phyloP scores from a whole-genome alignment of 2,329 filamentous ascomycete species.

The Sporothrix brunneoviolacea region DNA sequence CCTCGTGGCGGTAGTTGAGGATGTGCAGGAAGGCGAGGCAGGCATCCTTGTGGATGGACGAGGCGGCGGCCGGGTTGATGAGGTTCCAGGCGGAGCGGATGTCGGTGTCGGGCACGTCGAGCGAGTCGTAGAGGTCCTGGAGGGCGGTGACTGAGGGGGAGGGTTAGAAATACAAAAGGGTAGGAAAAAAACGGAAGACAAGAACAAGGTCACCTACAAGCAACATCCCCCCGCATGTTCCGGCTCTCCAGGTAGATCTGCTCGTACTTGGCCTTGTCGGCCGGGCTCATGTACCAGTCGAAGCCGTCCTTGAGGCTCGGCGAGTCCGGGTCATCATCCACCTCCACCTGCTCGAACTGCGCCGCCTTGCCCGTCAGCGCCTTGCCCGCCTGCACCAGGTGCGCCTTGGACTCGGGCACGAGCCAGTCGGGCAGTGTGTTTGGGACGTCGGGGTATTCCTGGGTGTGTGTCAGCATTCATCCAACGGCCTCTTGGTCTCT shows the following conservation, averaged over 20 bases:
- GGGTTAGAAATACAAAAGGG: background rate
- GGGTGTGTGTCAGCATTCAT: too few relatives aligned
- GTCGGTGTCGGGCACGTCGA: conserved; percentile 69
- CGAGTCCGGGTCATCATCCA: conserved; percentile 65
- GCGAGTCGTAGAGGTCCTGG: conserved; percentile 75
- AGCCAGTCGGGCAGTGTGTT: conserved; percentile 86
- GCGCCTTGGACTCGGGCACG: conserved; percentile 88
- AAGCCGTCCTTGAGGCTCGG: conserved; percentile 90
- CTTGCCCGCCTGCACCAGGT: conserved; percentile 76
- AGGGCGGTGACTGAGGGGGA: conserved; percentile 74
- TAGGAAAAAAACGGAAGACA: background rate
- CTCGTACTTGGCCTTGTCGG: conserved; percentile 89
- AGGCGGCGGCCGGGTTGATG: conserved; percentile 80
- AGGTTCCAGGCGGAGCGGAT: conserved; percentile 93
- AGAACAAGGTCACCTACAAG: conserved; percentile 49
- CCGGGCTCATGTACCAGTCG: conserved; percentile 98
- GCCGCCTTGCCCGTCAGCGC: conserved; percentile 73
- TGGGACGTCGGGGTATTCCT: conserved; percentile 92
- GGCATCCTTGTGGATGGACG: conserved; percentile 89
- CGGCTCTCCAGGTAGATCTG: conserved; percentile 93
- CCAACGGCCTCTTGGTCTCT: too few relatives aligned
- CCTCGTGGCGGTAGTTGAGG: conserved; percentile 90
- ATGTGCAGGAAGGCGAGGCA: conserved; percentile 93
- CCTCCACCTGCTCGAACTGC: conserved; percentile 75
- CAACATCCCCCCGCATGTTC: conserved; percentile 76